A percentile compares a stretch with the other conserved stretches of the same genome.
phyloP scores from a whole-genome alignment of 768 basidiomycete genomes.

The Suillus subalutaceus region DNA sequence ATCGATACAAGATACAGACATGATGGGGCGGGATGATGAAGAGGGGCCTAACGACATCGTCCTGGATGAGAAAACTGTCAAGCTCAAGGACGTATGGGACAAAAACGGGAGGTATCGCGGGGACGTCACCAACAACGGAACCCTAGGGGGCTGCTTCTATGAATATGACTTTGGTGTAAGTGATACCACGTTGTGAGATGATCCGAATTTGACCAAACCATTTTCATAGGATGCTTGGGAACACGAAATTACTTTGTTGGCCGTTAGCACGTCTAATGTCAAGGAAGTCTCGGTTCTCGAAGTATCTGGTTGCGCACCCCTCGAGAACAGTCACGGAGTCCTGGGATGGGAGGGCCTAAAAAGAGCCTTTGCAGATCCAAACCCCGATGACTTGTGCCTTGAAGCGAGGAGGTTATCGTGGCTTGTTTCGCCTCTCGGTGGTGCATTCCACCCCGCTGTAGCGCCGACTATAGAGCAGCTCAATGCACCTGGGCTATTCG shows the following conservation, averaged over 20 bases:
- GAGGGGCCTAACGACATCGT: background rate
- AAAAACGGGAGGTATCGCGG: slow-evolving; percentile 12
- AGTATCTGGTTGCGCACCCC: slow-evolving; percentile 9
- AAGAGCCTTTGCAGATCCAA: slow-evolving; percentile 13
- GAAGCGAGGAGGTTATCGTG: slow-evolving; percentile 25
- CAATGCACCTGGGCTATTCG: slow-evolving; percentile 10
- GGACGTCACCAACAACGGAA: slow-evolving; percentile 3
- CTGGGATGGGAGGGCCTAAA: slow-evolving; percentile 17
- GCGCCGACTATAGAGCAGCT: slow-evolving; percentile 11
- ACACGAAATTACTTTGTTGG: slow-evolving; percentile 15
- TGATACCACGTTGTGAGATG: background rate
- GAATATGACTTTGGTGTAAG: slow-evolving; percentile 27
- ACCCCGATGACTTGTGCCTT: background rate
- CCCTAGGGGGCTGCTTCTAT: slow-evolving; percentile 19
- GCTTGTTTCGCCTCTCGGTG: slow-evolving; percentile 23
- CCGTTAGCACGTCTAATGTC: background rate
- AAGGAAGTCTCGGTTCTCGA: slow-evolving; percentile 12
- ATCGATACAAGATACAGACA: slow-evolving; percentile 9
- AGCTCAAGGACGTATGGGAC: slow-evolving; percentile 17
- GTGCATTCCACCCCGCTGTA: slow-evolving; percentile 9
- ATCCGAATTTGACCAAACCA: background rate
- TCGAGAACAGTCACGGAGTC: slow-evolving; percentile 12
- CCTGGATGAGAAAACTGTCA: slow-evolving; percentile 16
- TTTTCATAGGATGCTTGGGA: slow-evolving; percentile 26
- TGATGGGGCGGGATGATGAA: slow-evolving; percentile 11